Evolutionary conservation across 2,329 filamentous ascomycete species (phyloP).

Genomic region (Rhynchosporium agropyri): DNA sequence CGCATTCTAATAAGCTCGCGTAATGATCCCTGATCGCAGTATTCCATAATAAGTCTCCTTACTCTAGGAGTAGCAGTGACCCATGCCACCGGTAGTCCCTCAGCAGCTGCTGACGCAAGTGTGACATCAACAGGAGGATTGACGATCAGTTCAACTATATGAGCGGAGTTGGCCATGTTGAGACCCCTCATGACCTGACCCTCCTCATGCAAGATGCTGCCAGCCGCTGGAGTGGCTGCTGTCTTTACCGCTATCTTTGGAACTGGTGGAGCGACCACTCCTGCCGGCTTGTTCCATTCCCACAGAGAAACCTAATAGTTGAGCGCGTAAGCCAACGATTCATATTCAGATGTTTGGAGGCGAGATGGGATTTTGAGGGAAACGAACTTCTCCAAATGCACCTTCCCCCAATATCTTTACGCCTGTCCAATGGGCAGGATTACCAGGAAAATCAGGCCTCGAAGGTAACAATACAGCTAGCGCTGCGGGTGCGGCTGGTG

Average conservation of each 20-base stretch:
- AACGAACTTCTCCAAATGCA: neutral
- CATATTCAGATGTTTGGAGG: neutral
- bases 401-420: neutral
- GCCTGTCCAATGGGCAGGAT: neutral
- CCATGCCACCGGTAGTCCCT: neutral
- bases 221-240: neutral
- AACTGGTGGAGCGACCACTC: neutral
- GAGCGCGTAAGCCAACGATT: neutral
- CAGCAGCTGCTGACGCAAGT: neutral
- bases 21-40: neutral
- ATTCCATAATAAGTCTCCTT: neutral
- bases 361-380: neutral
- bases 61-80: neutral
- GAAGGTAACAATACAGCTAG: neutral
- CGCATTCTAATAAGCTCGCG: neutral
- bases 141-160: neutral
- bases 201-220: neutral
- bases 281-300: neutral
- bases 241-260: neutral
- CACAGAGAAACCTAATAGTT: neutral
- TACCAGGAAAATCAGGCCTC: neutral
- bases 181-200: neutral
- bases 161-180: neutral
- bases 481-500: neutral
- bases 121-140: neutral